phyloP scores from a whole-genome alignment of 345 rosid genomes.

The Punica granatum region DNA sequence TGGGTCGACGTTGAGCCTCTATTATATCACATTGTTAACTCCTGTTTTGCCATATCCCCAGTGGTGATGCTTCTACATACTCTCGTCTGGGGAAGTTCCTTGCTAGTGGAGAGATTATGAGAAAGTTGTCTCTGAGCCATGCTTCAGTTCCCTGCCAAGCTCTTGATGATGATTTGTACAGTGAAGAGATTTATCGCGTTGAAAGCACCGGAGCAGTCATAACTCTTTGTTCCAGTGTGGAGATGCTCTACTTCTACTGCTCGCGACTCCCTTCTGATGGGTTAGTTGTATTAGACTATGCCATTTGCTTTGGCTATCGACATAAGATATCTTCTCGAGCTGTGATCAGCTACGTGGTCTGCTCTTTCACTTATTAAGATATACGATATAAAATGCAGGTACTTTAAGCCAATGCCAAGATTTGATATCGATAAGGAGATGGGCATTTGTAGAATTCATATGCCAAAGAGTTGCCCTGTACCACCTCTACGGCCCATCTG shows the following conservation, averaged over 20 bases:
- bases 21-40: not conserved
- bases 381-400: slow-evolving; percentile 26
- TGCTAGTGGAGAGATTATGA: slow-evolving; percentile 61
- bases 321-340: not conserved
- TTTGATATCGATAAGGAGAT: slow-evolving; percentile 38
- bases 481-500: slow-evolving; percentile 27
- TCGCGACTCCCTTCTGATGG: slow-evolving; percentile 84
- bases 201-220: slow-evolving; percentile 54
- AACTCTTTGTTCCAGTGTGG: slow-evolving; percentile 54
- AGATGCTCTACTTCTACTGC: slow-evolving; percentile 67
- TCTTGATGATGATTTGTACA: slow-evolving; percentile 23
- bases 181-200: slow-evolving; percentile 38
- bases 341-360: not conserved
- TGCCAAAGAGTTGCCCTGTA: slow-evolving; percentile 73
- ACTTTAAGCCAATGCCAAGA: slow-evolving; percentile 70
- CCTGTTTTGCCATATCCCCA: slow-evolving; percentile 10
- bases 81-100: slow-evolving; percentile 53
- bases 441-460: slow-evolving; percentile 37
- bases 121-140: slow-evolving; percentile 52
- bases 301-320: not conserved
- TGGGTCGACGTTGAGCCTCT: not conserved
- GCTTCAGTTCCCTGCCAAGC: slow-evolving; percentile 51
- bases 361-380: not conserved
- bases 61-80: slow-evolving; percentile 43
- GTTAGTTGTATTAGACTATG: slow-evolving; percentile 28